Evolutionary conservation across 2,329 filamentous ascomycete genomes (phyloP).

Genomic region (Fusarium anguioides): DNA sequence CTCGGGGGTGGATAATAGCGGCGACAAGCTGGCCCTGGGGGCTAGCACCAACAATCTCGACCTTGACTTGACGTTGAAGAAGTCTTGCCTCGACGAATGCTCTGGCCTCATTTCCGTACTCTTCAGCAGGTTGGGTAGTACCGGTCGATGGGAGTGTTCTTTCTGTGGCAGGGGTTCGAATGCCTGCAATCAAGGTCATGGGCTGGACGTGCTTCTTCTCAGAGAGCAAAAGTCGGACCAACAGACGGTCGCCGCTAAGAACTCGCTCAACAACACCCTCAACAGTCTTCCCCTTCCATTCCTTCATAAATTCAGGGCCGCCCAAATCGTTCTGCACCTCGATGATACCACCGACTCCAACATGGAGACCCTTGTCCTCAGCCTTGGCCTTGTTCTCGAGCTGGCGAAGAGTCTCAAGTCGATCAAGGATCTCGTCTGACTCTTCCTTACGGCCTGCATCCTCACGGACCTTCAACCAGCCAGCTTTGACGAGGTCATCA

Average conservation of each 20-base stretch:
- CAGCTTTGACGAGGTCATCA: conserved; percentile 85
- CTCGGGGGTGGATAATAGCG: conserved; percentile 85
- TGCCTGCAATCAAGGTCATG: conserved; percentile 87
- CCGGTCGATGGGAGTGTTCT: conserved; percentile 82
- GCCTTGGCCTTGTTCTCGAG: conserved; percentile 82
- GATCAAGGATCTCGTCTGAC: conserved; percentile 75
- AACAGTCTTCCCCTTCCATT: conserved; percentile 86
- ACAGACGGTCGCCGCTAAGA: conserved; percentile 88
- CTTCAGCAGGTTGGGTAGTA: conserved; percentile 85
- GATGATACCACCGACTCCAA: conserved; percentile 71
- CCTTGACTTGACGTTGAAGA: conserved; percentile 85
- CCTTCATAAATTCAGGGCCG: conserved; percentile 80
- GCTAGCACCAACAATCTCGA: conserved; percentile 86
- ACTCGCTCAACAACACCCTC: conserved; percentile 92
- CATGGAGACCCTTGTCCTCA: conserved; percentile 86
- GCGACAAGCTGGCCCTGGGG: conserved; percentile 94
- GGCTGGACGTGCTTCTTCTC: conserved; percentile 89
- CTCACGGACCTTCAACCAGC: conserved; percentile 93
- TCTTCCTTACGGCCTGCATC: conserved; percentile 94
- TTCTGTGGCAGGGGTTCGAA: conserved; percentile 90
- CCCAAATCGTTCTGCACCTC: conserved; percentile 84
- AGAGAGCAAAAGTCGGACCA: conserved; percentile 82
- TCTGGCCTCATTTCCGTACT: conserved; percentile 88
- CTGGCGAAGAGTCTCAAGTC: conserved; percentile 80
- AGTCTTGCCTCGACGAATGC: conserved; percentile 87